phyloP scores from a whole-genome alignment of 177 flowering plant genomes.

The Vitis hybrid region DNA sequence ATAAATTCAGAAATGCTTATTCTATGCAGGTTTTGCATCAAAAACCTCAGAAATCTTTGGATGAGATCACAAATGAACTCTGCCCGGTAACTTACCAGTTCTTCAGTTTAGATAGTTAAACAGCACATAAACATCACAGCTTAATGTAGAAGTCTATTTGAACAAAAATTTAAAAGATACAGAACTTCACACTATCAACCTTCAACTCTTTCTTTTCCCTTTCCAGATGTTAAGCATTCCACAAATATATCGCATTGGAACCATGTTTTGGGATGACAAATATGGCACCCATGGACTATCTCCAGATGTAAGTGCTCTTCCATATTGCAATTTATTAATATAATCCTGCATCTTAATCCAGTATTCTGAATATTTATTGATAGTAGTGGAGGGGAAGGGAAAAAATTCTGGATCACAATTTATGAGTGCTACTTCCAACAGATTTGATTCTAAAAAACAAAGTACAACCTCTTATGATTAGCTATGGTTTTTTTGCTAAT shows the following conservation, averaged over 20 bases:
- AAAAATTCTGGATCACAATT: no score
- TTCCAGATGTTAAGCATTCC: constrained; percentile 67
- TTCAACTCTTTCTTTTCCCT: neutral
- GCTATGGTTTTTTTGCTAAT: neutral
- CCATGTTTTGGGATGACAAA: constrained; percentile 94
- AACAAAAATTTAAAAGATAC: neutral
- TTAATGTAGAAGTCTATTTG: neutral
- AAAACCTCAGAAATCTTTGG: constrained; percentile 61
- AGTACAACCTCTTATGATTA: neutral
- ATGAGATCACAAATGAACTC: constrained; percentile 67
- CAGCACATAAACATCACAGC: neutral
- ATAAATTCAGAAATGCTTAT: neutral
- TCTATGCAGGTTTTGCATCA: constrained; percentile 70
- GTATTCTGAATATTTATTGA: no score
- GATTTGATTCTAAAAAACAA: no score
- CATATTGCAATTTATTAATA: neutral
- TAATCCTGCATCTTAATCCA: no score
- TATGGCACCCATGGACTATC: constrained; percentile 78
- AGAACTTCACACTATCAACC: neutral
- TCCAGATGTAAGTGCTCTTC: constrained; percentile 49
- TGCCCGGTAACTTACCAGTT: constrained; percentile 56
- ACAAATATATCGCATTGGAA: constrained; percentile 84
- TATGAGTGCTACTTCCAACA: no score
- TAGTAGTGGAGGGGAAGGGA: no score
- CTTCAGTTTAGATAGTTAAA: neutral